A percentile compares a stretch with the other conserved stretches of the same genome.
Conservation (phyloP, 2,329 filamentous ascomycete genomes). For the Daldinia sp. region DNA sequence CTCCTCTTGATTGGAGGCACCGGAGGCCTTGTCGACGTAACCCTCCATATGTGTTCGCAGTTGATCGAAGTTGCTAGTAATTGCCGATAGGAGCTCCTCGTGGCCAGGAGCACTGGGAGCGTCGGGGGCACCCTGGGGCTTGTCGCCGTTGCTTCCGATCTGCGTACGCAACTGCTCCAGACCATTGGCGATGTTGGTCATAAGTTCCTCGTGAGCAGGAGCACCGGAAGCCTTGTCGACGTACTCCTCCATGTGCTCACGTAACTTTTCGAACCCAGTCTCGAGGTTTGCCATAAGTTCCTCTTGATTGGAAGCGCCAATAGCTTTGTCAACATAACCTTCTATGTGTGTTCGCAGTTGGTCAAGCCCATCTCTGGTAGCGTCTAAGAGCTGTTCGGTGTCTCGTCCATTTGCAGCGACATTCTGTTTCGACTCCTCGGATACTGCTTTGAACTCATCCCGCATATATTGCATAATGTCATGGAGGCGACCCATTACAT, state of each 20-base stretch:
- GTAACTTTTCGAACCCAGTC: conserved; percentile 74
- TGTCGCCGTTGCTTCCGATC: conserved; percentile 82
- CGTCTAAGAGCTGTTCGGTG: conserved; percentile 87
- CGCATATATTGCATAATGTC: conserved; percentile 71
- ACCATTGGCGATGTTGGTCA: conserved; percentile 70
- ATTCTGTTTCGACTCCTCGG: conserved; percentile 76
- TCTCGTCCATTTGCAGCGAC: conserved; percentile 80
- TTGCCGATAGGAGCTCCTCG: conserved; percentile 77
- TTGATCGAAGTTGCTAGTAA: conserved; percentile 70
- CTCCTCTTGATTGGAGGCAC: conserved; percentile 76
- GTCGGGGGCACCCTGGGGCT: conserved; percentile 57
- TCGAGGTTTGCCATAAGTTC: conserved; percentile 77
- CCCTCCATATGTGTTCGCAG: conserved; percentile 81
- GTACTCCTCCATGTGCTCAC: conserved; percentile 81
- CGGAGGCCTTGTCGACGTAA: conserved; percentile 78
- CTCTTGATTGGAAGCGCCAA: conserved; percentile 75
- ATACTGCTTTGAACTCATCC: conserved; percentile 66
- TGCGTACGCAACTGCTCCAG: conserved; percentile 78
- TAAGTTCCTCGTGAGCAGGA: conserved; percentile 78
- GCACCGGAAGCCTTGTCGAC: conserved; percentile 76
- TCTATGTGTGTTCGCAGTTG: conserved; percentile 83
- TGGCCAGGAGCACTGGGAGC: conserved; percentile 73
- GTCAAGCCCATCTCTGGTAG: conserved; percentile 82
- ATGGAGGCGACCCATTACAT: conserved; percentile 64
- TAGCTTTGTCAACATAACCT: conserved; percentile 76